Evolutionary conservation across 345 rosid species (phyloP).

Genomic region (Erodium maritimum): DNA sequence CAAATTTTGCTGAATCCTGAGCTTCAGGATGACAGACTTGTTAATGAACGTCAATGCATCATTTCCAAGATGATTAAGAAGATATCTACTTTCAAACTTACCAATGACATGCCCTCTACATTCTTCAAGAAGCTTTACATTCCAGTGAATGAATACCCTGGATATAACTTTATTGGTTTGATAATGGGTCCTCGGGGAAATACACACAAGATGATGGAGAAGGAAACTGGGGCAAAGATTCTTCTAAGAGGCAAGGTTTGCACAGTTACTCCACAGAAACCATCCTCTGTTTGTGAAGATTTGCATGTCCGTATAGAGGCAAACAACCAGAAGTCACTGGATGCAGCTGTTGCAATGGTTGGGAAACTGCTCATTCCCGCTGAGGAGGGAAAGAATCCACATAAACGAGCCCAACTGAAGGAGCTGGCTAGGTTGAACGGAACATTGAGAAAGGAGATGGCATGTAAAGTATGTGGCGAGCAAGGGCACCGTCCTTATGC

Average conservation of each 20-base stretch:
- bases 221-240: conserved; percentile 23
- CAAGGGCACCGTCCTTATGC: conserved; percentile 10
- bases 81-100: conserved; percentile 8
- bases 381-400: conserved; percentile 8
- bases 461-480: conserved; percentile 10
- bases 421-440: conserved; percentile 4
- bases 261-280: not conserved
- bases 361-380: conserved; percentile 17
- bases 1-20: conserved; percentile 9
- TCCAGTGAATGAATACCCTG: conserved; percentile 19
- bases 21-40: conserved; percentile 8
- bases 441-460: not conserved
- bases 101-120: conserved; percentile 5
- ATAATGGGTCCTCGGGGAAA: conserved; percentile 19
- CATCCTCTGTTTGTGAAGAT: conserved; percentile 13
- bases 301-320: conserved; percentile 19
- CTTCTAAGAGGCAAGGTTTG: conserved; percentile 14
- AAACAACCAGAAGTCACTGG: conserved; percentile 13
- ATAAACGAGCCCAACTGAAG: conserved; percentile 7
- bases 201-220: conserved; percentile 21
- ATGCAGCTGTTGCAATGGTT: conserved; percentile 19
- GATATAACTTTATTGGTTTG: conserved; percentile 15
- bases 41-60: conserved; percentile 9
- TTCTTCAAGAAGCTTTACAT: conserved; percentile 16
- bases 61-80: conserved; percentile 11